Base-by-base conservation (phyloP, 306 rosid genomes). In the Lithocarpus polystachyus region DNA sequence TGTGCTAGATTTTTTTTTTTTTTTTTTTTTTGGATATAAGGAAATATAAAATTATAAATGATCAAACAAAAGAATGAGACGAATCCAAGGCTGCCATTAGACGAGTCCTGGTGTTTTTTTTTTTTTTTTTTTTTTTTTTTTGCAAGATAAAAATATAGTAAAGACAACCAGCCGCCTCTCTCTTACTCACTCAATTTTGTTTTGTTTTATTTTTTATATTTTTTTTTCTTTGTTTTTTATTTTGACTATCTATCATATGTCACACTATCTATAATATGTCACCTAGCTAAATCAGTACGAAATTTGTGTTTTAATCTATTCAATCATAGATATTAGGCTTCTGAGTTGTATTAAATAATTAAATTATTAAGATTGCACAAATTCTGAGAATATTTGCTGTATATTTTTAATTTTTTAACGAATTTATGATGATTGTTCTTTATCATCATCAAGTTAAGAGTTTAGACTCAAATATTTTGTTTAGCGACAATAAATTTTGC, bases 131-230 rank as follows among this genome's bases (percentile, higher is more conserved):
- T 28, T 3, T 33, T 75, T 22, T 80, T 75, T 71, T 51, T 40
- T 56, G 77, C 73, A 80, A 78, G 2, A 28, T 17, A 74, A 26
- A 28, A 76, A 67, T 59, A 62, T 56, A 4, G 43, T 56, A 80
- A 80, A 79, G 74, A 73, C 82, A 72, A 80, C 67, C n/a, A 75
- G 72, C 80, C 83, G 79, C 54, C 74, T 64, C 48, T 48, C 71
- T 5, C 56, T n/a, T 28, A 15, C 76, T 26, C 73, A 31, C 6
- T 22, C 48, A 52, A 80, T 68, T 59, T 69, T 40, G 3, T 24
- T 33, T 65, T 37, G 2, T 7, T 37, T 37, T 37, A 2, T 37
- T 37, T 37, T 7, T 37, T 37, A 7, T 35, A 33, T 33, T 4
- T 40, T 3, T n/a, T 53, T 29, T 15, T 18, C 9, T 56, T 48